Base-by-base conservation (phyloP, 495 filamentous ascomycete species). In the Immersiella caudata region DNA sequence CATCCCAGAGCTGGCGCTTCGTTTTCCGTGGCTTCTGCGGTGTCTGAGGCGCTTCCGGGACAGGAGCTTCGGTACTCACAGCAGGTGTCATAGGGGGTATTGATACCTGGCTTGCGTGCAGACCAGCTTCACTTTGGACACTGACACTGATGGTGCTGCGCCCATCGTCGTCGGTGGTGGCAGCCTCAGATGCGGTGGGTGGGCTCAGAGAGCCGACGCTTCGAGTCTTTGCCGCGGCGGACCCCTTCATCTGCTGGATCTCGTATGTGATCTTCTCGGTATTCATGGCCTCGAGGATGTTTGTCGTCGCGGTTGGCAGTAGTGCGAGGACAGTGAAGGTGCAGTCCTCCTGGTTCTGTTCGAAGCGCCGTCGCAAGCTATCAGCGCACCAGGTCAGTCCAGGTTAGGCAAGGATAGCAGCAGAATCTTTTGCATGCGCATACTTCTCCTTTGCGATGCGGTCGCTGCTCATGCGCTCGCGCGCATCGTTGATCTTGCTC, bases 261-360 rank as follows among this genome's bases (percentile, higher is more conserved):
- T 98, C 94, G 52, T 91, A 89, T 7, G 93, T 91, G 64, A 96
- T 89, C 63, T 90, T 86, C 77, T 98, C 95, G 25, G 96, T 95
- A 24, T 94, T 92, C 66, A 97, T 84, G 18, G 90, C 90, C 67
- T 93, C 89, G 66, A 97, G 80, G 67, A 99, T 93, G 73, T 96
- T 91, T 65, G 94, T 87, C 8, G 93, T 92, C 6, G 93, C 92
- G 35, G 93, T 95, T 1, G 96, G 96, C 12, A 99, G 84, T 61
- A 99, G 84, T n/a, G 93, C 95, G 18, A 97, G 89, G 25, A 98
- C 92, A n/a, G 95, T 99, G 77, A 92, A 96, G 56, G 93, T 97
- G 78, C 95, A 99, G 79, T 98, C 96, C 75, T 96, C 94, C 72
- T 99, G 95, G 74, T 99, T 98, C 77, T 98, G 95, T 76, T 97